Conservation (phyloP, 2,329 filamentous ascomycete genomes). For the Beauveria caledonica region DNA sequence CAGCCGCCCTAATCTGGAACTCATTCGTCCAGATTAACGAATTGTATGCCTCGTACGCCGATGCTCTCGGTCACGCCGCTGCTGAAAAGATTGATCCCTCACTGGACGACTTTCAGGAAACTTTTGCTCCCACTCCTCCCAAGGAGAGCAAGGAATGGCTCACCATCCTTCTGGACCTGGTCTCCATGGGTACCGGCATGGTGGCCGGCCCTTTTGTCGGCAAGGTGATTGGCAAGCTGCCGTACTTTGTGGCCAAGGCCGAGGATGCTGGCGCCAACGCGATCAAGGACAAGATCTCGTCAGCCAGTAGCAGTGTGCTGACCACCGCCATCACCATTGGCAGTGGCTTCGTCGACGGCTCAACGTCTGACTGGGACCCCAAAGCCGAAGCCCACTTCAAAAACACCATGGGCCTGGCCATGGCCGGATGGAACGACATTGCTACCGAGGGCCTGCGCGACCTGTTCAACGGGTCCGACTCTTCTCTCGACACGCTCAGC, state of each 20-base stretch:
- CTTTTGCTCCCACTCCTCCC: constrained; percentile 12
- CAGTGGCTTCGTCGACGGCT: not conserved
- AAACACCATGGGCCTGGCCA: not conserved
- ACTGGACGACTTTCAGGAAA: constrained; percentile 16
- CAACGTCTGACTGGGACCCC: not conserved
- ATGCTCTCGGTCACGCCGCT: constrained; percentile 7
- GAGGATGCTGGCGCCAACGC: not conserved
- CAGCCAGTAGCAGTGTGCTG: not conserved
- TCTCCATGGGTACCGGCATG: constrained; percentile 20
- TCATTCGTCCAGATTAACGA: constrained; percentile 19
- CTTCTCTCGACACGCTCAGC: constrained; percentile 18
- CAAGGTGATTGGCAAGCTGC: not conserved
- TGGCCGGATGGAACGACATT: not conserved
- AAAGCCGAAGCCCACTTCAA: not conserved
- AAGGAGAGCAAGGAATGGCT: constrained; percentile 18
- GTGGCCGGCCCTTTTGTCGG: constrained; percentile 22
- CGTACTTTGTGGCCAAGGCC: not conserved
- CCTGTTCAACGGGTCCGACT: constrained; percentile 20
- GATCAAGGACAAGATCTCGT: not conserved
- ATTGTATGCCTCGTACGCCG: constrained; percentile 10
- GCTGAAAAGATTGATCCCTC: constrained; percentile 12
- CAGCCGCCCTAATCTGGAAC: constrained; percentile 18
- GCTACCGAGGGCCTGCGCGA: not conserved
- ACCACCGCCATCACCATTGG: not conserved
- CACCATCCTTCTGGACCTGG: constrained; percentile 21